These are phyloP conservation scores for Eucalyptus urophylla DNA, from an alignment of 345 rosid species.

Conservation along the genomic window DNA sequence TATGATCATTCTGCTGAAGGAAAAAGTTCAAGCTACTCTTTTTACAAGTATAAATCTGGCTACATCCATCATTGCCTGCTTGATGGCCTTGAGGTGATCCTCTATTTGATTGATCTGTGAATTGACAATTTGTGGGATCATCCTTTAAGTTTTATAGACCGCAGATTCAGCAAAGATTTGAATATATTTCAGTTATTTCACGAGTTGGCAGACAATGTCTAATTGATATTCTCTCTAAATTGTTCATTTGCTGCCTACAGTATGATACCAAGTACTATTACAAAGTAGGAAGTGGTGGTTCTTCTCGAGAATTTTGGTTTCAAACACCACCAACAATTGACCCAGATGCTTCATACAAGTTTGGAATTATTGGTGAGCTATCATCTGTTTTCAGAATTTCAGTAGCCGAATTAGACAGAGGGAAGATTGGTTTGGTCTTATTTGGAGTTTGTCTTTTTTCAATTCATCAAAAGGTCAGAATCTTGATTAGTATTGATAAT, in stretches of 20 bases:
- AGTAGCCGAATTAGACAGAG: not conserved
- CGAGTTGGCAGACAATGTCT: not conserved
- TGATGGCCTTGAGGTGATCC: conserved; percentile 66
- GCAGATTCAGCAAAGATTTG: not conserved
- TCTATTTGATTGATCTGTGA: not conserved
- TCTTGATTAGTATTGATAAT: not conserved
- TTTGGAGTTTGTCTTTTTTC: not conserved
- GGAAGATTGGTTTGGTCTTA: not conserved
- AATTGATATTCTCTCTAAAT: not conserved
- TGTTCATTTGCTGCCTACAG: conserved; percentile 19
- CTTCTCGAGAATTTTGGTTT: conserved; percentile 78
- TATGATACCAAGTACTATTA: conserved; percentile 71
- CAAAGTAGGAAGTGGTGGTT: conserved; percentile 57
- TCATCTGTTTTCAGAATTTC: not conserved
- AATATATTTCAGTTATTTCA: not conserved
- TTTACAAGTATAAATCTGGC: conserved; percentile 66
- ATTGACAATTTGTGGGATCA: not conserved
- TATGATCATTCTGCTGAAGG: conserved; percentile 53
- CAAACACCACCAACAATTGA: conserved; percentile 60
- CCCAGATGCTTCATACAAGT: conserved; percentile 70
- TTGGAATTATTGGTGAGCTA: conserved; percentile 67
- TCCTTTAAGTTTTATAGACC: not conserved
- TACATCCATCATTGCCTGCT: conserved; percentile 68
- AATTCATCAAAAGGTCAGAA: not conserved
- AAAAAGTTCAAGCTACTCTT: conserved; percentile 43